Conservation (phyloP, 495 filamentous ascomycete genomes). For the Aspergillus heteromorphus region DNA sequence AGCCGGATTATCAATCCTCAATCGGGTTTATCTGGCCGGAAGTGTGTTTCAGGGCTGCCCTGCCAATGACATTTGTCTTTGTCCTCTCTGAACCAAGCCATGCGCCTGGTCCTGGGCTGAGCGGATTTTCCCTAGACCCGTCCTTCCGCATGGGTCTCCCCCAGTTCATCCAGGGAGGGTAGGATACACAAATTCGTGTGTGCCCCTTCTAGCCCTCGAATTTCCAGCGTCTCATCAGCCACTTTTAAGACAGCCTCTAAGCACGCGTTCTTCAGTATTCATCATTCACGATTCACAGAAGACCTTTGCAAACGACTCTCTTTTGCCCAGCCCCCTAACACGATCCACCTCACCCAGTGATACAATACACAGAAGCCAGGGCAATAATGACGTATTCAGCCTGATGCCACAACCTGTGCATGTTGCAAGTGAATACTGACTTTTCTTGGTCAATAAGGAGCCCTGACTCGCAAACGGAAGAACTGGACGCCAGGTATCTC, state of each 20-base stretch:
- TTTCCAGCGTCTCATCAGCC: constrained; percentile 16
- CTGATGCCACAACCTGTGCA: constrained; percentile 6
- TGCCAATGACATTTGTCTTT: constrained; percentile 12
- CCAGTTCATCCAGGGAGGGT: constrained; percentile 15
- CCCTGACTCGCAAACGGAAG: constrained; percentile 45
- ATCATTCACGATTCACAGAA: constrained; percentile 12
- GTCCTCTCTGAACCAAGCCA: constrained; percentile 10
- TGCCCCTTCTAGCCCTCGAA: constrained; percentile 13
- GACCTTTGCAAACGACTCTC: constrained; percentile 11
- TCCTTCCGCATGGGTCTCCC: constrained; percentile 27
- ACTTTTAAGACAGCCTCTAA: constrained; percentile 8
- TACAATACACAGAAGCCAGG: neutral
- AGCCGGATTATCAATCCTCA: neutral
- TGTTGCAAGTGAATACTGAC: constrained; percentile 16
- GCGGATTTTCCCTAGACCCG: constrained; percentile 20
- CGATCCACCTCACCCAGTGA: neutral
- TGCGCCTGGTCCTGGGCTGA: constrained; percentile 18
- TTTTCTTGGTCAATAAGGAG: constrained; percentile 29
- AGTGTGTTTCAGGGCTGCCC: neutral
- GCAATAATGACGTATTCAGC: constrained; percentile 33
- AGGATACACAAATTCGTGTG: constrained; percentile 20
- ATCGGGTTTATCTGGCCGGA: constrained; percentile 5
- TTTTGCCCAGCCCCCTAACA: constrained; percentile 12
- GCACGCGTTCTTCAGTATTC: constrained; percentile 6
- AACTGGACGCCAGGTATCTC: constrained; percentile 55